phyloP scores from a whole-genome alignment of 768 basidiomycete genomes.

The Saitozyma sp. region DNA sequence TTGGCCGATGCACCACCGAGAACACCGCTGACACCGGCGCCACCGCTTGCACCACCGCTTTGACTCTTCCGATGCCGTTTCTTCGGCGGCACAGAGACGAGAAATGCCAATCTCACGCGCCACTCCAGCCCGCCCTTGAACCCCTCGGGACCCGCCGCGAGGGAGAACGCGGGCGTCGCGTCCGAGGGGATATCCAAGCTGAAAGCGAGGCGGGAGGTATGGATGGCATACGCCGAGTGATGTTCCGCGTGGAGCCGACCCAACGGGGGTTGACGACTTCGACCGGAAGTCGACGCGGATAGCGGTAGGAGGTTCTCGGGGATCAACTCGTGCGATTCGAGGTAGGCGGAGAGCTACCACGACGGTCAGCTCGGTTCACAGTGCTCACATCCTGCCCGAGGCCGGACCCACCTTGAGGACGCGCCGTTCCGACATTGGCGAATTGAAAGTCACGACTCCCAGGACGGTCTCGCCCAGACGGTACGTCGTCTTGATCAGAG shows the following conservation, averaged over 20 bases:
- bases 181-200: slow-evolving; percentile 89
- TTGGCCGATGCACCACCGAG: slow-evolving; percentile 18
- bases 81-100: slow-evolving; percentile 61
- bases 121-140: slow-evolving; percentile 76
- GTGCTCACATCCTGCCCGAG: slow-evolving; percentile 4
- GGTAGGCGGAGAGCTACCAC: slow-evolving; percentile 74
- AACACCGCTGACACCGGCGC: too few species aligned
- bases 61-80: too few species aligned
- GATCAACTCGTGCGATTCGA: slow-evolving; percentile 80
- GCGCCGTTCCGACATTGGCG: slow-evolving; percentile 64
- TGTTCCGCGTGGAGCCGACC: slow-evolving; percentile 82
- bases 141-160: slow-evolving; percentile 58
- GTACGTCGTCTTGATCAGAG: slow-evolving; percentile 87
- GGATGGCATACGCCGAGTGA: slow-evolving; percentile 70
- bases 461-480: slow-evolving; percentile 87
- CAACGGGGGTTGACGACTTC: slow-evolving; percentile 55
- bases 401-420: slow-evolving; percentile 72
- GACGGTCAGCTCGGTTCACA: slow-evolving; percentile 5
- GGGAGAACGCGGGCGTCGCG: slow-evolving; percentile 79
- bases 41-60: too few species aligned
- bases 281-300: slow-evolving; percentile 51
- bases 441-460: slow-evolving; percentile 85
- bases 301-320: slow-evolving; percentile 60
- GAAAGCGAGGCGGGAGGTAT: slow-evolving; percentile 77
- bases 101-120: slow-evolving; percentile 79